Percentiles rank a stretch among this genome's conserved stretches.
phyloP scores from a whole-genome alignment of 2,329 filamentous ascomycete species.

The Cryphonectria nitschkei region DNA sequence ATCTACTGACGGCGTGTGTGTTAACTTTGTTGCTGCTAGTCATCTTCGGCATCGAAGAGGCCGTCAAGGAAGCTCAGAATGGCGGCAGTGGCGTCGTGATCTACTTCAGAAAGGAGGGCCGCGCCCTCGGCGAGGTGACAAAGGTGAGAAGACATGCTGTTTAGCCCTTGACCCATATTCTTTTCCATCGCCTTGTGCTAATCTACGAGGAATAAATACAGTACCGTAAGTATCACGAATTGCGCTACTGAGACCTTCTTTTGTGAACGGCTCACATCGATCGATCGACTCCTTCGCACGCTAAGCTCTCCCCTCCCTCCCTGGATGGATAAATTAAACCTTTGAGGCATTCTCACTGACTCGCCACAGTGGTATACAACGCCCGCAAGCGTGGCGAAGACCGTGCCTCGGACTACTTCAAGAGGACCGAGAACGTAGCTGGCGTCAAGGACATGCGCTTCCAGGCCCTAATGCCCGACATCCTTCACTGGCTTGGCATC shows the following conservation, averaged over 20 bases:
- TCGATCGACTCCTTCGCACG: not conserved
- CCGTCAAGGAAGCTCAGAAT: constrained; percentile 93
- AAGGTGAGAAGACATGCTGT: constrained; percentile 63
- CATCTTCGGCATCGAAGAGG: constrained; percentile 96
- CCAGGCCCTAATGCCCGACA: constrained; percentile 97
- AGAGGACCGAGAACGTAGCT: constrained; percentile 96
- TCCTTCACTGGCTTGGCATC: constrained; percentile 96
- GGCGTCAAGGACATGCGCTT: constrained; percentile 98
- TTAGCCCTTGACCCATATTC: not conserved
- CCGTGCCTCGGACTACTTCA: constrained; percentile 90
- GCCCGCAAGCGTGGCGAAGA: constrained; percentile 79
- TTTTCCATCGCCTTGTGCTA: constrained; percentile 34
- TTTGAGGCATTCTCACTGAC: not conserved
- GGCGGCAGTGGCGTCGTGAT: constrained; percentile 95
- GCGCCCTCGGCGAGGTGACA: constrained; percentile 92
- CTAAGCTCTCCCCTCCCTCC: too few relatives aligned
- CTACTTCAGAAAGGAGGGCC: constrained; percentile 97
- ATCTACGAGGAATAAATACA: constrained; percentile 35
- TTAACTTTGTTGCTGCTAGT: constrained; percentile 42
- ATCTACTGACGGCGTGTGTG: not conserved
- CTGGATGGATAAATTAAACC: not conserved
- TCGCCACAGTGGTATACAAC: constrained; percentile 67
- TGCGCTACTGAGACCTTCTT: not conserved
- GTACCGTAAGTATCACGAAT: constrained; percentile 50
- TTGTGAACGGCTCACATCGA: constrained; percentile 13